phyloP scores from a whole-genome alignment of 108 stramenopile species.

The Stephanodiscus minutulus region DNA sequence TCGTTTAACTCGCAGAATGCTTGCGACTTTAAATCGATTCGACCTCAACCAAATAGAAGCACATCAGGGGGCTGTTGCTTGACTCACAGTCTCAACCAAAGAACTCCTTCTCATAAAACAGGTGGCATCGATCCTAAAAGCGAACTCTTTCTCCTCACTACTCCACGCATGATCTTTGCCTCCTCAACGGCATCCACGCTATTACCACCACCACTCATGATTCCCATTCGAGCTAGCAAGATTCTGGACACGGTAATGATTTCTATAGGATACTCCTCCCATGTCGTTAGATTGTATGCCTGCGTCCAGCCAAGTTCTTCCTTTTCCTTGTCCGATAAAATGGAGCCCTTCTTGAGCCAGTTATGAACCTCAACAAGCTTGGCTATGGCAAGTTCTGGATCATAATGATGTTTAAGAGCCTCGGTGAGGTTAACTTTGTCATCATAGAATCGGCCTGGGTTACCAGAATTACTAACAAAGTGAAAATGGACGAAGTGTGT shows the following conservation, averaged over 20 bases:
- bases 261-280: constrained; percentile 51
- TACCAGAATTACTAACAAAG: constrained; percentile 26
- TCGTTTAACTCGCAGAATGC: too few species aligned
- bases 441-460: constrained; percentile 55
- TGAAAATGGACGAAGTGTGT: background rate
- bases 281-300: constrained; percentile 51
- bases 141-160: constrained; percentile 20
- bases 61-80: too few species aligned
- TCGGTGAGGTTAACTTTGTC: constrained; percentile 37
- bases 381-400: constrained; percentile 41
- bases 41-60: too few species aligned
- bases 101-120: background rate
- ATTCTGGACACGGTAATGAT: constrained; percentile 28
- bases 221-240: constrained; percentile 35
- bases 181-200: constrained; percentile 21
- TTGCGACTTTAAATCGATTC: too few species aligned
- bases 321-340: constrained; percentile 38
- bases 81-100: background rate
- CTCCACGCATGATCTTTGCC: constrained; percentile 32
- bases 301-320: constrained; percentile 37
- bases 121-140: background rate
- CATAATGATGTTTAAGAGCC: constrained; percentile 54
- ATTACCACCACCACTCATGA: constrained; percentile 29
- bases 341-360: constrained; percentile 48
- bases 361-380: constrained; percentile 50